A percentile compares a stretch with the other conserved stretches of the same genome.
These are phyloP conservation scores for Lyophyllum semitale DNA, from an alignment of 768 basidiomycete genomes.

Conservation along the genomic window DNA sequence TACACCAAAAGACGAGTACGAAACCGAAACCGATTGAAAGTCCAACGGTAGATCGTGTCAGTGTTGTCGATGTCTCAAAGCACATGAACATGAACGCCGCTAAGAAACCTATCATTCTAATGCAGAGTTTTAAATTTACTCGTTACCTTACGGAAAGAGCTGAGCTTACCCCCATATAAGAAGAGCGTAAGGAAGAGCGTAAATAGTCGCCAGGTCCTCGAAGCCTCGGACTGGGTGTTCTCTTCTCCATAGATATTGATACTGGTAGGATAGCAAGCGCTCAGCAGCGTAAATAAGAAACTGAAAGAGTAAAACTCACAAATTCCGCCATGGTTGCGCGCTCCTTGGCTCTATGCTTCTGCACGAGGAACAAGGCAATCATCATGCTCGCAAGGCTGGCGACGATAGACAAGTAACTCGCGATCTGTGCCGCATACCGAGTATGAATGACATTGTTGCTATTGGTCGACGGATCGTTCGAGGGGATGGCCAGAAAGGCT, in stretches of 20 bases:
- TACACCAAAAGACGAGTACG: slow-evolving; percentile 23
- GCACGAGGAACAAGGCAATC: slow-evolving; percentile 43
- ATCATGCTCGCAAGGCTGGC: slow-evolving; percentile 43
- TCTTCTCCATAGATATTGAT: slow-evolving; percentile 4
- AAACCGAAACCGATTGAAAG: slow-evolving; percentile 5
- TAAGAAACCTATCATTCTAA: slow-evolving; percentile 26
- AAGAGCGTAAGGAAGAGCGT: slow-evolving; percentile 9
- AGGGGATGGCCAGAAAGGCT: slow-evolving; percentile 48
- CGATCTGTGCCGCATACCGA: slow-evolving; percentile 33
- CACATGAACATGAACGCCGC: slow-evolving; percentile 28
- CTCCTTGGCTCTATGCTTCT: slow-evolving; percentile 37
- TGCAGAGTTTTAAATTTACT: not conserved
- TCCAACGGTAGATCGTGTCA: slow-evolving; percentile 17
- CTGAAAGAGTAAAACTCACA: slow-evolving; percentile 26
- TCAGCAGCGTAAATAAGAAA: not conserved
- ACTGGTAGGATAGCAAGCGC: not conserved
- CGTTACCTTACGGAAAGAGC: not conserved
- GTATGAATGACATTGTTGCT: slow-evolving; percentile 3
- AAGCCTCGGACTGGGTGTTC: not conserved
- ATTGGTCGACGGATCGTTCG: slow-evolving; percentile 38
- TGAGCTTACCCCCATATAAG: slow-evolving; percentile 20
- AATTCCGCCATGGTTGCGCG: slow-evolving; percentile 30
- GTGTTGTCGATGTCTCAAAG: slow-evolving; percentile 18
- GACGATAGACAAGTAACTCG: slow-evolving; percentile 46
- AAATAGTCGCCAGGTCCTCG: slow-evolving; percentile 8